Evolutionary conservation across 2,329 filamentous ascomycete species (phyloP), one percentile per base, ranked within the genome.

Genomic region (Plectosphaerella plurivora): DNA sequence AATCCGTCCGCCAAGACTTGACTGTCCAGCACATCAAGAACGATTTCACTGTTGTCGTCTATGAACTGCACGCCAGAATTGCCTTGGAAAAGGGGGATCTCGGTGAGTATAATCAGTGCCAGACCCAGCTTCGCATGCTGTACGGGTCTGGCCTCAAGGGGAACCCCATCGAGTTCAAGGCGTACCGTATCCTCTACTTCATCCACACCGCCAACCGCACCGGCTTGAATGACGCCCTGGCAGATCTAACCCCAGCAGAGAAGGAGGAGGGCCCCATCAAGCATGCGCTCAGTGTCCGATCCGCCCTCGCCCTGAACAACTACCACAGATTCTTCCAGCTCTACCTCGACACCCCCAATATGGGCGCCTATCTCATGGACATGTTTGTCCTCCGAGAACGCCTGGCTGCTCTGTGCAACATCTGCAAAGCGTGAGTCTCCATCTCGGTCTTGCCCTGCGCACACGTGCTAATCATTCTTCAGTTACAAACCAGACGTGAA

Each of bases 101-200:
- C 78, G 93, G 94, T 99, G 94, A 99, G 94, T 99, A 99, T 94
- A 99, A 99, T 78, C 94, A 99, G 82, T 99, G 94, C 74, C 94
- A 99, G 78, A 97, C 94, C 65, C 94, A 99, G 76, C 80, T 99
- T 68, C 90, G 91, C 72, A 91, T 88, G 60, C 78, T 99, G 65
- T 97, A 99, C 74, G 83, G 84, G 70, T 83, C 90, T 75, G 88
- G 89, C 61, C 77, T 96, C 68, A 90, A 90, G 67, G 94, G 93
- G 64, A 91, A 92, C 71, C 85, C 89, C 67, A 86, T 89, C 75
- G 94, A 99, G 73, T 99, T 99, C 76, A 94, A 94, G 83, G 94
- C 93, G 59, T 99, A 99, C 79, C 93, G 94, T 83, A 97, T 99
- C 74, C 81, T 99, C 69, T 99, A 99, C 83, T 96, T 96, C 78